Evolutionary conservation across 768 basidiomycete genomes (phyloP), one percentile per base, ranked within the genome.

Genomic region (Naganishia kalamii): DNA sequence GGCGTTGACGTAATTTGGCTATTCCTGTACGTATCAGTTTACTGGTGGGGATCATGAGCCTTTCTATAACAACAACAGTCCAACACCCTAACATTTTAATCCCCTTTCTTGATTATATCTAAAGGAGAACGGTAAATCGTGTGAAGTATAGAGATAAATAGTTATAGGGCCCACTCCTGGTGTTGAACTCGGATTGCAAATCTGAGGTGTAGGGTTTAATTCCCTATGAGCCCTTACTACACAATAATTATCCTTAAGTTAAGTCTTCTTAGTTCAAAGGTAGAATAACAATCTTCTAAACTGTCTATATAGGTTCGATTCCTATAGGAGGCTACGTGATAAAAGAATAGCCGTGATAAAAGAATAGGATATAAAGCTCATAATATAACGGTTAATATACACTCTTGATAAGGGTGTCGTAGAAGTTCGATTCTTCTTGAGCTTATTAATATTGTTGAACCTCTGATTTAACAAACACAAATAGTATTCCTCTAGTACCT

Each of bases 1-100:
- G 68, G 48, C 48, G 48, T 50, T n/a, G 48, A 50, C 25, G 48
- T 50, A 50, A 25, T 50, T 50, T 50, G 48, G 48, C 48, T 50
- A 50, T 50, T 50, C 48, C 48, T 50, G 25, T 50, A 50, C 48
- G 48, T 50, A 25, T 50, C 48, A 25, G 48, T 50, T 25, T 50
- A 50, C 48, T 50, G 48, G 48, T 50, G 48, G 48, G 48, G 48
- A 25, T 50, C 48, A 50, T 50, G 29, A 50, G 13, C 48, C 25
- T 25, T 10, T 10, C 25, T 50, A 50, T 10, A 50, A 23, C n/a
- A n/a, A n/a, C 29, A n/a, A 47, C 46, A 50, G 23, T 23, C 23
- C 17, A 19, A 8, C 7, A 19, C 17, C 7, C 23, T 23, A 25
- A 25, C 13, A n/a, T 10, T 25, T 50, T 50, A 29, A 23, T 29